A percentile compares a stretch with the other conserved stretches of the same genome.
phyloP scores from a whole-genome alignment of 2,329 filamentous ascomycete genomes.

The Pestalotiopsis sp. region DNA sequence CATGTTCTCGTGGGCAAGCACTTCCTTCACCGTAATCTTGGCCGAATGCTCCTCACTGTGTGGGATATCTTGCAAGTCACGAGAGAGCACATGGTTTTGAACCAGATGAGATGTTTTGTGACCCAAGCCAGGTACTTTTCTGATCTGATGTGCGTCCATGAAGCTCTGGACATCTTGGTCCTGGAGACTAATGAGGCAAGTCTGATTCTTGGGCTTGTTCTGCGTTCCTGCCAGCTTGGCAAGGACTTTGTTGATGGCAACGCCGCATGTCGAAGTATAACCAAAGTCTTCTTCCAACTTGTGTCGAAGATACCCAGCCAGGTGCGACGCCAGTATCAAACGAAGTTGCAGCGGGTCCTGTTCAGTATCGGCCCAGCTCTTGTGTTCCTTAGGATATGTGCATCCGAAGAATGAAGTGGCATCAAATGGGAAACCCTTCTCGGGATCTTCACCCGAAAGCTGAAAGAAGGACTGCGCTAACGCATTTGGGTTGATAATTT shows the following conservation, averaged over 20 bases:
- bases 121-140: conserved; percentile 84
- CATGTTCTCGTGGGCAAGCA: conserved; percentile 65
- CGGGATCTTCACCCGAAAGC: conserved; percentile 72
- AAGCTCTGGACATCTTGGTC: conserved; percentile 62
- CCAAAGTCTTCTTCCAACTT: conserved; percentile 75
- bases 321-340: conserved; percentile 76
- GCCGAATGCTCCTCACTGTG: conserved; percentile 39
- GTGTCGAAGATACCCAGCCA: conserved; percentile 73
- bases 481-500: conserved; percentile 67
- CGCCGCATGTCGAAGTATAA: conserved; percentile 85
- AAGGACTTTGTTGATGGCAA: conserved; percentile 84
- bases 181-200: conserved; percentile 73
- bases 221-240: conserved; percentile 82
- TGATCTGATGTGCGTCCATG: conserved; percentile 74
- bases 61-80: conserved; percentile 32
- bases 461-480: conserved; percentile 76
- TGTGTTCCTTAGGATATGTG: conserved; percentile 34
- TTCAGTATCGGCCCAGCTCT: conserved; percentile 23
- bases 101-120: conserved; percentile 74
- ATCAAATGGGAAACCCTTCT: conserved; percentile 79
- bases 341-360: conserved; percentile 53
- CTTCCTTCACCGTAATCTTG: conserved; percentile 63
- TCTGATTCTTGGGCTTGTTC: conserved; percentile 88
- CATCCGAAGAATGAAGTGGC: conserved; percentile 67
- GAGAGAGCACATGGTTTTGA: conserved; percentile 55